phyloP scores from a whole-genome alignment of 2,329 filamentous ascomycete species.

The Gliomastix tumulicola region DNA sequence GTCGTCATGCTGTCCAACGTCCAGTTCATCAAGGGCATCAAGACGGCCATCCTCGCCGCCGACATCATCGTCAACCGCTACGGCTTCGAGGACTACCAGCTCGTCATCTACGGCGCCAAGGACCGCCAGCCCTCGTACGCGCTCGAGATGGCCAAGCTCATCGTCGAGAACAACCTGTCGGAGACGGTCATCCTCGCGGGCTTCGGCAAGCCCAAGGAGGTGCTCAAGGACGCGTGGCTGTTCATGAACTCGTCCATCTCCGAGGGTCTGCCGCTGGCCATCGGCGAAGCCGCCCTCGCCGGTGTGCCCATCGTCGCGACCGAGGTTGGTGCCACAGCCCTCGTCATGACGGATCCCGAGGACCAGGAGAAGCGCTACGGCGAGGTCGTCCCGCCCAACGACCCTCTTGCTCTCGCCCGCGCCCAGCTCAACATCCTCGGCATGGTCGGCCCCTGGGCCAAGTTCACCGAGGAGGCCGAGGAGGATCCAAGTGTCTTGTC shows the following conservation, averaged over 20 bases:
- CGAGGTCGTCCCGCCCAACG: conserved; percentile 58
- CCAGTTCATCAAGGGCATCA: conserved; percentile 55
- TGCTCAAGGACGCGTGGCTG: conserved; percentile 48
- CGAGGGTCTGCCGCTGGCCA: conserved; percentile 47
- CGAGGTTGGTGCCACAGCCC: conserved; percentile 46
- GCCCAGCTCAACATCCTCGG: conserved; percentile 57
- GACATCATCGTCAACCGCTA: conserved; percentile 60
- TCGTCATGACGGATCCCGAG: conserved; percentile 45
- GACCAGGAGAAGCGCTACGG: conserved; percentile 43
- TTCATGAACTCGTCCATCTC: conserved; percentile 52
- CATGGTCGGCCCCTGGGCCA: conserved; percentile 54
- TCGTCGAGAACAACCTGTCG: conserved; percentile 46
- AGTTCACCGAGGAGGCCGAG: conserved; percentile 46
- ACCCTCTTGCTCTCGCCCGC: conserved; percentile 49
- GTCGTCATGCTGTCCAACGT: conserved; percentile 60
- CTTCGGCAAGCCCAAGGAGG: conserved; percentile 47
- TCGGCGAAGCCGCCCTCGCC: conserved; percentile 50
- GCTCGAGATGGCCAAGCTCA: conserved; percentile 50
- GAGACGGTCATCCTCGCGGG: conserved; percentile 45
- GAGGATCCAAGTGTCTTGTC: conserved; percentile 14
- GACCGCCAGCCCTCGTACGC: conserved; percentile 57
- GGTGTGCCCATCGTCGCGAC: conserved; percentile 50
- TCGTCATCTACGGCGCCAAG: conserved; percentile 57
- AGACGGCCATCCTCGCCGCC: conserved; percentile 55
- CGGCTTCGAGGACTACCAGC: conserved; percentile 57